These are phyloP conservation scores for Aspergillus amoenus DNA, from an alignment of 2,329 filamentous ascomycete genomes.

Conservation along the genomic window DNA sequence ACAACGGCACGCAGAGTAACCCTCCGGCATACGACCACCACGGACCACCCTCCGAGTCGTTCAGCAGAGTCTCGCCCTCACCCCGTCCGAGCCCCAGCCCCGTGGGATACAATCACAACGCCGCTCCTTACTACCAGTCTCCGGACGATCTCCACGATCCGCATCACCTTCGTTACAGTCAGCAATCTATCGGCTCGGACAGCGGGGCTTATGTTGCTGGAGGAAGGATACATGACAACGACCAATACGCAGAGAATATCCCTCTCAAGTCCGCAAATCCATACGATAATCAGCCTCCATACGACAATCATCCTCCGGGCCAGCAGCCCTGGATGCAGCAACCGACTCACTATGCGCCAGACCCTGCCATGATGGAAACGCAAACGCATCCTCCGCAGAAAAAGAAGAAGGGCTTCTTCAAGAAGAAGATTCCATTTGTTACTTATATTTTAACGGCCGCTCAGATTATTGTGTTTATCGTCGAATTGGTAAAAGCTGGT, in stretches of 20 bases:
- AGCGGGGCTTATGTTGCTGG: conserved; percentile 30
- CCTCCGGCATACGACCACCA: conserved; percentile 34
- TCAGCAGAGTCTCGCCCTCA: conserved; percentile 33
- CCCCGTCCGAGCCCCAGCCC: conserved; percentile 21
- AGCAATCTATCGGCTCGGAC: conserved; percentile 38
- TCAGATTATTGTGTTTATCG: conserved; percentile 85
- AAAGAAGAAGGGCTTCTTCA: conserved; percentile 55
- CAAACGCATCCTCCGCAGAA: conserved; percentile 20
- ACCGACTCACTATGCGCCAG: conserved; percentile 48
- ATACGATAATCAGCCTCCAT: conserved; percentile 33
- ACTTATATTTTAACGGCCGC: conserved; percentile 75
- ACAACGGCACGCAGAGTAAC: conserved; percentile 47
- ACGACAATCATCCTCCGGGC: conserved; percentile 23
- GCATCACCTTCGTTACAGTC: conserved; percentile 36
- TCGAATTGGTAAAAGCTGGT: conserved; percentile 82
- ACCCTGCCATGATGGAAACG: conserved; percentile 47
- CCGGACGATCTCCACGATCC: conserved; percentile 40
- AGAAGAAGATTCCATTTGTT: conserved; percentile 69
- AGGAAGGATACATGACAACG: conserved; percentile 32
- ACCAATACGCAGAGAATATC: conserved; percentile 44
- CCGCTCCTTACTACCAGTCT: conserved; percentile 36
- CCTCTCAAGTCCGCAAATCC: conserved; percentile 38
- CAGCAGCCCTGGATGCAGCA: conserved; percentile 44
- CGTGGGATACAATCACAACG: conserved; percentile 17
- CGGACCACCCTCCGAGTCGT: conserved; percentile 37